Conservation (phyloP, 331 rosid species). For the Cydonia oblonga region DNA sequence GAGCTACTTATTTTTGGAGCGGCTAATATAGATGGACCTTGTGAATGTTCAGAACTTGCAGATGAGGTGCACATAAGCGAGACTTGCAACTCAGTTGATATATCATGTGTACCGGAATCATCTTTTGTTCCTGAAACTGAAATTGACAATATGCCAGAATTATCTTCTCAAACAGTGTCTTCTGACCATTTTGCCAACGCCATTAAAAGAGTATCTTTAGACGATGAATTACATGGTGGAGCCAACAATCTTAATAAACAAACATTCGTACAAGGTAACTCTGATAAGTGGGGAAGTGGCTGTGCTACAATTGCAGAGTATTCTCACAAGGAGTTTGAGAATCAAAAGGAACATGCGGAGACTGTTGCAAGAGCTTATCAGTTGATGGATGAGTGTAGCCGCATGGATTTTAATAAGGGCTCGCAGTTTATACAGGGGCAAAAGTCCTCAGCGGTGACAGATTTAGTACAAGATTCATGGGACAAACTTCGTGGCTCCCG, state of each 20-base stretch:
- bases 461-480: conserved; percentile 59
- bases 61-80: conserved; percentile 12
- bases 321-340: conserved; percentile 21
- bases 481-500: conserved; percentile 36
- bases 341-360: conserved; percentile 29
- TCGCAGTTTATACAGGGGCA: conserved; percentile 26
- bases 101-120: conserved; percentile 41
- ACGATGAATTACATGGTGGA: conserved; percentile 23
- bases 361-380: conserved; percentile 22
- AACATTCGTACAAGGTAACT: background rate
- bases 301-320: conserved; percentile 15
- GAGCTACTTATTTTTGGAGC: conserved; percentile 28
- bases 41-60: conserved; percentile 31
- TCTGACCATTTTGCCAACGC: conserved; percentile 24
- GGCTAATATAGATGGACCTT: conserved; percentile 25
- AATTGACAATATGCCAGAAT: conserved; percentile 33
- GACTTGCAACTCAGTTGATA: conserved; percentile 24
- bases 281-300: conserved; percentile 9
- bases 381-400: conserved; percentile 83
- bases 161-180: conserved; percentile 33
- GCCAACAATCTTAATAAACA: conserved; percentile 3
- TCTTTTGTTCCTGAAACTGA: conserved; percentile 56
- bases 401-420: conserved; percentile 25
- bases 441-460: conserved; percentile 14
- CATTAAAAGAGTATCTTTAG: conserved; percentile 36